Conservation (phyloP, 352 stramenopile genomes). For the Phytopythium chamaehyphon region DNA sequence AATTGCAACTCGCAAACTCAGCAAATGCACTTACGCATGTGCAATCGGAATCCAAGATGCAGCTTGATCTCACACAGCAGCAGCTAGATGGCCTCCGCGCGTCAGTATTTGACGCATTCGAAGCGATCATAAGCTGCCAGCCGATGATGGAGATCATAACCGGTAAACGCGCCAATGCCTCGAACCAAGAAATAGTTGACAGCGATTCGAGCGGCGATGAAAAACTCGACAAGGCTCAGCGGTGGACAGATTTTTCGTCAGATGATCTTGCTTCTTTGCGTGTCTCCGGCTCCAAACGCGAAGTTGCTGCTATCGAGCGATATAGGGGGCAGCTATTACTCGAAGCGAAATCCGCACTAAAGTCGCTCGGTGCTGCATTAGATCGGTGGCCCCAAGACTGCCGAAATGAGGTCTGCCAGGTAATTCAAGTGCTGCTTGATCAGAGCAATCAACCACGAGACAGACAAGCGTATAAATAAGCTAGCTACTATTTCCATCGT, state of each 20-base stretch:
- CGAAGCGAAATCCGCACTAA: conserved; percentile 20
- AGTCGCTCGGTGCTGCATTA: conserved; percentile 39
- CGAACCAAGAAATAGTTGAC: not conserved
- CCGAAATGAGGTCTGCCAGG: conserved; percentile 41
- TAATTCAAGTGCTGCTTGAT: conserved; percentile 18
- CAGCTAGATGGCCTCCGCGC: conserved; percentile 52
- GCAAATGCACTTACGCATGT: conserved; percentile 6
- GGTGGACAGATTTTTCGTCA: conserved; percentile 44
- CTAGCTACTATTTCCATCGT: too few relatives aligned
- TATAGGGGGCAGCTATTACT: conserved; percentile 5
- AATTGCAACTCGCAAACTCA: not conserved
- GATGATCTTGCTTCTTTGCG: conserved; percentile 38
- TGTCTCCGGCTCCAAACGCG: not conserved
- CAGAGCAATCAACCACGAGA: not conserved
- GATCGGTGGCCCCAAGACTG: conserved; percentile 49
- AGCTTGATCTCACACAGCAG: conserved; percentile 16
- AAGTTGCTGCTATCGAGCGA: not conserved
- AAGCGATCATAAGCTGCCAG: conserved; percentile 44
- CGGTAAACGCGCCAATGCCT: too few relatives aligned
- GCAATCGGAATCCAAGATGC: conserved; percentile 10
- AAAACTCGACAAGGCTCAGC: conserved; percentile 6
- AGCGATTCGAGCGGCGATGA: conserved; percentile 5
- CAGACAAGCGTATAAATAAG: too few relatives aligned
- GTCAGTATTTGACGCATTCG: conserved; percentile 52
- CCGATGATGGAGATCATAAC: too few relatives aligned